Conservation (phyloP, 1,284 basidiomycete genomes). For the Malassezia equina region DNA sequence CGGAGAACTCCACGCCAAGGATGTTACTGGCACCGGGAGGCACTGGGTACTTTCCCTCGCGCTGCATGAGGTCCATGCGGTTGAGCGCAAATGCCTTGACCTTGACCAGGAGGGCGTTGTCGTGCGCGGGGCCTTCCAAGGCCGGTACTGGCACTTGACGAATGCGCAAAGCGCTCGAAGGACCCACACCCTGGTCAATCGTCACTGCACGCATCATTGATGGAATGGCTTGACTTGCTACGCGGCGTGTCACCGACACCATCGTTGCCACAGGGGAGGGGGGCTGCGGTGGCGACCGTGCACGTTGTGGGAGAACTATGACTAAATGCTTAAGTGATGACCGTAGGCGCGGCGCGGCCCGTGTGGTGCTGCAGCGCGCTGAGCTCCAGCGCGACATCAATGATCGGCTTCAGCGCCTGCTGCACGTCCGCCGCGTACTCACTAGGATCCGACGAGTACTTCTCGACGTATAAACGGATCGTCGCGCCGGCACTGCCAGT, state of each 20-base stretch:
- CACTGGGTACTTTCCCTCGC: constrained; percentile 52
- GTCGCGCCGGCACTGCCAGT: constrained; percentile 94
- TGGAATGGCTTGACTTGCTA: neutral
- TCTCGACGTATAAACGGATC: constrained; percentile 52
- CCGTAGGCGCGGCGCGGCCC: constrained; percentile 78
- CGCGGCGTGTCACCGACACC: neutral
- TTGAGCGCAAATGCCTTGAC: constrained; percentile 43
- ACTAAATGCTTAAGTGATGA: constrained; percentile 59
- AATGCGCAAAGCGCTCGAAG: constrained; percentile 67
- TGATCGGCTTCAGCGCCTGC: constrained; percentile 82
- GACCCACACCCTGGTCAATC: constrained; percentile 68
- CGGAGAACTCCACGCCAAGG: constrained; percentile 81
- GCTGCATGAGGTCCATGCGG: constrained; percentile 45
- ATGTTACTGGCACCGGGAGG: constrained; percentile 68
- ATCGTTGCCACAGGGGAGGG: constrained; percentile 15
- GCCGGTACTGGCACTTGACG: constrained; percentile 58
- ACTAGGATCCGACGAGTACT: constrained; percentile 70
- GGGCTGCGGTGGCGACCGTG: neutral
- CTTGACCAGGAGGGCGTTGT: constrained; percentile 61
- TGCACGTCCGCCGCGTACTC: constrained; percentile 71
- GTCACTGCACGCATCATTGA: constrained; percentile 67
- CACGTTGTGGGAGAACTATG: neutral
- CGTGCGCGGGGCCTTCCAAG: constrained; percentile 2
- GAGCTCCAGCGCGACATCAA: constrained; percentile 78
- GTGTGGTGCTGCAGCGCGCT: constrained; percentile 77